Base-by-base conservation (phyloP, 164 flowering plant genomes). In the Vitis labrusca region DNA sequence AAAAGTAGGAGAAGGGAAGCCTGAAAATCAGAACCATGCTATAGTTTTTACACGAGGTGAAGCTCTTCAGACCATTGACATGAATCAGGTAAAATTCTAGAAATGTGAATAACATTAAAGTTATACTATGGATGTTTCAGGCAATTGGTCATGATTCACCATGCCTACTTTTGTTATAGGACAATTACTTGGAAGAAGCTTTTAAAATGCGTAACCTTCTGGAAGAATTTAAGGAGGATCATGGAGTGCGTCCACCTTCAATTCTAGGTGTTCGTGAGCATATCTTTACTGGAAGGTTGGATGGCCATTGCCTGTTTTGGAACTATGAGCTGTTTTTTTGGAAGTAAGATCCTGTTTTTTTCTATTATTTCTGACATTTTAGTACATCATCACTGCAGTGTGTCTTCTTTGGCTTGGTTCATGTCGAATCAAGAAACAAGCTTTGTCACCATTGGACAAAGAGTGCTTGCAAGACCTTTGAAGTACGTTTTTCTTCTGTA, bases 11-110 rank as follows among this genome's bases (percentile, higher is more conserved):
- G 99, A 95, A 89, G 98, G 99, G 50, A 95, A 95, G 78, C 99
- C 99, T 64, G 99, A 95, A 85, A 95, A 95, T 77, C 99, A 95
- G 75, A 95, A 95, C 70, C 99, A 95, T 77, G 99, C 99, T n/a
- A 88, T 95, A 57, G 77, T 95, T 73, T 95, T 95, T 54, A 85
- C 92, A 52, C 80, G 97, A 74, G 99, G 99, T 17, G 99, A 95
- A 83, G 99, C 98, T 70, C 92, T 95, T 78, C 99, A 95, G 73
- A 81, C 98, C 54, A 95, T 95, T 78, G 99, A 95, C 76, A 95
- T 95, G 99, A 95, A 95, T 72, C 99, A 95, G 90, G 99, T 93
- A 75, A 69, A 14, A 14, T 37, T 48, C 7, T 5, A 10, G 12
- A 27, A 50, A 9, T 10, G 17, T 9, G n/a, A n/a, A 51, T 16